Evolutionary conservation across 148 eudicot genomes (phyloP).

Genomic region (Fagopyrum homotropicum): DNA sequence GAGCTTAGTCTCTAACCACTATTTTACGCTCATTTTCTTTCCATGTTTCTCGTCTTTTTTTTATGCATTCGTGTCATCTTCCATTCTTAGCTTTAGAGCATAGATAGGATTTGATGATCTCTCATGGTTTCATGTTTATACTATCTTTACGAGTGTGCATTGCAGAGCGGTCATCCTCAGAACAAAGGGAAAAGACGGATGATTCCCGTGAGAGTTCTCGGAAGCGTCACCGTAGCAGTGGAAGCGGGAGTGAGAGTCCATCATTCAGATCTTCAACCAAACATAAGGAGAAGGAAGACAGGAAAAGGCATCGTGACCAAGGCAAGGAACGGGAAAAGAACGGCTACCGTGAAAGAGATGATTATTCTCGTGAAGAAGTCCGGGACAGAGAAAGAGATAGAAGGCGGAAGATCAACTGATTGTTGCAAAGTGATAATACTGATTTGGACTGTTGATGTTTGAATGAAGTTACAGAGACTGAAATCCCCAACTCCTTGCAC

Average conservation of each 20-base stretch:
- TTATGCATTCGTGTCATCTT: neutral
- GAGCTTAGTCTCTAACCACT: neutral
- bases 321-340: conserved; percentile 28
- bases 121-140: neutral
- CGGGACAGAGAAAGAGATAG: conserved; percentile 60
- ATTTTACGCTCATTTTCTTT: neutral
- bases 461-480: neutral
- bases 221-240: conserved; percentile 56
- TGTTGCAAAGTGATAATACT: neutral
- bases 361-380: conserved; percentile 30
- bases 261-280: conserved; percentile 40
- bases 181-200: conserved; percentile 51
- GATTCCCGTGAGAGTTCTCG: conserved; percentile 48
- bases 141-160: neutral
- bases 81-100: neutral
- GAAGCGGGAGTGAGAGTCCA: conserved; percentile 60
- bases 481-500: too few relatives aligned
- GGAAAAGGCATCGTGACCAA: conserved; percentile 30
- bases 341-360: conserved; percentile 23
- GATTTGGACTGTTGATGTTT: neutral
- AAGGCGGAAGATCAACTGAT: conserved; percentile 49
- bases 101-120: neutral
- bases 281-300: conserved; percentile 41
- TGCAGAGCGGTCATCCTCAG: conserved; percentile 50
- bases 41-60: neutral